Base-by-base conservation (phyloP, 179 eudicot species). In the Spergularia azorica region DNA sequence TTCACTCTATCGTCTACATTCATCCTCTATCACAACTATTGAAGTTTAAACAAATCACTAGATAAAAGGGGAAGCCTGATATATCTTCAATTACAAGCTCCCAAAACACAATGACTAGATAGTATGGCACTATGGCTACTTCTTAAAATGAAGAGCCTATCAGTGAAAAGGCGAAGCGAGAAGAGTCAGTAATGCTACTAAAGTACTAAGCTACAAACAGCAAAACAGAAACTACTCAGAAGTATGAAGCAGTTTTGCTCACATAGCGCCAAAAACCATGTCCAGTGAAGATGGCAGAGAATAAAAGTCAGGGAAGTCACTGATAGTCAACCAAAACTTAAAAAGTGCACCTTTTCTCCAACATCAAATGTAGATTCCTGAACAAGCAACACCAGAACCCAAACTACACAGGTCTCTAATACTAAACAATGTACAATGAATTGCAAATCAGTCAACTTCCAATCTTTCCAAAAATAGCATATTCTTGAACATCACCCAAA, bases 181-280 rank as follows among this genome's bases (percentile, higher is more conserved):
- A 62, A 73, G 67, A 74, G 73, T 39, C 61, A 66, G 7, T 15
- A 43, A 58, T 58, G 41, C 59, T n/a, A 50, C 18, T 18, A 70
- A 56, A 58, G 32, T 26, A 26, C 32, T 26, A 26, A 70, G 61
- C 48, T 5, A 71, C 69, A 70, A 51, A 50, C 48, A 76, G 65
- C 67, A 71, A 72, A 74, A 66, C 66, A 72, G 70, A 64, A 71
- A 71, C 36, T 41, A 74, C 54, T 13, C 8, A 56, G 9, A 48
- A 52, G 9, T 32, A 16, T 51, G 64, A 46, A 18, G 38, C 13
- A 68, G 9, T 55, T 46, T 9, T 63, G 64, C 64, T 75, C 59
- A 74, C 75, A 18, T 79, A 13, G 48, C 18, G 79, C 70, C 83
- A 75, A 69, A 68, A 69, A 5, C 32, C 13, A 16, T 58, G 32